Base-by-base conservation (phyloP, 495 filamentous ascomycete genomes). In the Rostrohypoxylon terebratum region DNA sequence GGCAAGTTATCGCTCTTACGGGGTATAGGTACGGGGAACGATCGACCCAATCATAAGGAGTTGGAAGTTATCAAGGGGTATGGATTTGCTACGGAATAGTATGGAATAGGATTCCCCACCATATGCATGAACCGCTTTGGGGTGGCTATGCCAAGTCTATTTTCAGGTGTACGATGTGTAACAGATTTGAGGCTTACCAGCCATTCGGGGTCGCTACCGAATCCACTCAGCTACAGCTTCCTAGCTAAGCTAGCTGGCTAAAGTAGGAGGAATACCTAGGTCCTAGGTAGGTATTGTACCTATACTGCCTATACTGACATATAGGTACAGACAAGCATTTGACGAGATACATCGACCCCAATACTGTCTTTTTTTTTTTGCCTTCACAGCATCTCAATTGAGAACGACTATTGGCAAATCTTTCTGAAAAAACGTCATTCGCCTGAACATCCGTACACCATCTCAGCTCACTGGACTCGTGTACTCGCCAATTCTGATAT, bases 121-220 rank as follows among this genome's bases (percentile, higher is more conserved):
- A 57, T 13, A 28, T 51, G 54, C 54, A 66, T 57, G 44, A 42
- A 36, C 36, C 13, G 11, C 21, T 25, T 13, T 44, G 21, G 60
- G 65, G 60, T 65, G 70, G 70, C 70, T 33, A 61, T 68, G 65
- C 60, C 31, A 57, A 55, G 25, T 70, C 63, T 67, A 72, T 62
- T 66, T 58, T 66, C 62, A 72, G 63, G 47, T 50, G 20, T 63
- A 57, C 28, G 28, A 28, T 28, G 36, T 44, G 55, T 63, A 57
- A 63, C 58, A 72, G 25, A 58, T 66, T 53, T 57, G 40, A 68
- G 59, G 70, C 69, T 64, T 3, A 66, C 50, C 50, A 55, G 53
- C 64, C 59, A 68, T 44, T 64, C 59, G 60, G 58, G 36, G 45
- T 21, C 50, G 45, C 18, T 72, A 34, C 70, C 70, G 64, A 64